Evolutionary conservation across 148 eudicot genomes (phyloP).

Genomic region (Agrostemma githago): DNA sequence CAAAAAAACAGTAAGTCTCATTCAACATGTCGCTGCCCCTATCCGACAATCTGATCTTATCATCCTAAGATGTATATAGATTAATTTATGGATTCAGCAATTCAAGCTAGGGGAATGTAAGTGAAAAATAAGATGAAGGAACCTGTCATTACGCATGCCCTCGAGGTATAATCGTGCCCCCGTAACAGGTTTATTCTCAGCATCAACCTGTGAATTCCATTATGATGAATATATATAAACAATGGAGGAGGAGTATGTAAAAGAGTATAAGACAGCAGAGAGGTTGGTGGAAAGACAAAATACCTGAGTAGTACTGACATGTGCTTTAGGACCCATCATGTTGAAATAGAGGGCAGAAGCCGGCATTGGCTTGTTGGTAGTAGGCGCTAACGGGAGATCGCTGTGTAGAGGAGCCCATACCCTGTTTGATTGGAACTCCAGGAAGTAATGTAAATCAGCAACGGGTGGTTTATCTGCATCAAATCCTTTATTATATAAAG

Average conservation of each 20-base stretch:
- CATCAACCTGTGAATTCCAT: conserved; percentile 40
- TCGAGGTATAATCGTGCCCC: conserved; percentile 79
- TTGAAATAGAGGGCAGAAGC: conserved; percentile 60
- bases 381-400: conserved; percentile 75
- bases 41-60: background rate
- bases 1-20: background rate
- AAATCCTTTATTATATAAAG: no score
- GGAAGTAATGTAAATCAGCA: conserved; percentile 58
- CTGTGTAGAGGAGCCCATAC: conserved; percentile 79
- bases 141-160: conserved; percentile 74
- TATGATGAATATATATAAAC: background rate
- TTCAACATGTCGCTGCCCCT: background rate
- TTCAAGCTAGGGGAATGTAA: background rate
- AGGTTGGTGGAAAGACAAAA: background rate
- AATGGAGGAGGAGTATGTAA: background rate
- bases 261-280: background rate
- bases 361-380: conserved; percentile 32
- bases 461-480: conserved; percentile 80
- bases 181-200: conserved; percentile 55
- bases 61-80: background rate
- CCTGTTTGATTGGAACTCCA: conserved; percentile 75
- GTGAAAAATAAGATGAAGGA: background rate
- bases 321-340: conserved; percentile 65
- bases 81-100: background rate
- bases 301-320: conserved; percentile 75